Evolutionary conservation across 2,329 filamentous ascomycete genomes (phyloP).

Genomic region (Aspergillus fructus): DNA sequence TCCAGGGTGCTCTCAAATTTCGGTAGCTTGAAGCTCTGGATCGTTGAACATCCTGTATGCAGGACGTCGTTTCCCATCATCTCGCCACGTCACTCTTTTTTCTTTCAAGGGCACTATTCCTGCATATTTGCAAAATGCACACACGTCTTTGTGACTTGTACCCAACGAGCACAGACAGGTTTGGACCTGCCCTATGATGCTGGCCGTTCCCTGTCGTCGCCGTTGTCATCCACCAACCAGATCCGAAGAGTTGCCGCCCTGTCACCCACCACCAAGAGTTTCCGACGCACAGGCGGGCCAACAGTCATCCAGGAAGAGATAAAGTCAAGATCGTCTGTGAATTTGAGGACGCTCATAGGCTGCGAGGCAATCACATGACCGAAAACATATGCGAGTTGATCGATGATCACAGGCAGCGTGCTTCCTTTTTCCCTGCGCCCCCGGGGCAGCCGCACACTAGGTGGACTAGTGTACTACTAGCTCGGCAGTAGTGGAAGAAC

Average conservation of each 20-base stretch:
- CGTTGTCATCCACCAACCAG: slow-evolving; percentile 13
- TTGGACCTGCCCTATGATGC: slow-evolving; percentile 7
- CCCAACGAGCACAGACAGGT: slow-evolving; percentile 17
- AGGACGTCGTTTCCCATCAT: slow-evolving; percentile 9
- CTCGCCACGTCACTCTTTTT: slow-evolving; percentile 21
- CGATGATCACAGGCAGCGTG: slow-evolving; percentile 23
- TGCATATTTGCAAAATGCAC: slow-evolving; percentile 3
- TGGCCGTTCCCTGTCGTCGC: slow-evolving; percentile 5
- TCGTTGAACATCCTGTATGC: neutral
- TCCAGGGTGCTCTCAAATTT: neutral
- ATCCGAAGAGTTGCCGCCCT: slow-evolving; percentile 10
- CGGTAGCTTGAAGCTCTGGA: neutral
- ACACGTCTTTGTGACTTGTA: slow-evolving; percentile 15
- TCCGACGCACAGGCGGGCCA: slow-evolving; percentile 14
- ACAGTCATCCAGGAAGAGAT: slow-evolving; percentile 13
- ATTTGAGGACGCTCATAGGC: slow-evolving; percentile 18
- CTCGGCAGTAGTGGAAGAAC: slow-evolving; percentile 5
- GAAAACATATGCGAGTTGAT: slow-evolving; percentile 24
- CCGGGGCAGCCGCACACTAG: slow-evolving; percentile 15
- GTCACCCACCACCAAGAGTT: slow-evolving; percentile 14
- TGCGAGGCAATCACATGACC: slow-evolving; percentile 16
- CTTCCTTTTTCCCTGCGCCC: slow-evolving; percentile 16
- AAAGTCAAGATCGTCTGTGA: slow-evolving; percentile 16
- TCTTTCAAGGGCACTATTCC: neutral
- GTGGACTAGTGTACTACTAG: slow-evolving; percentile 6